Percentiles rank a stretch among this genome's conserved stretches.
These are phyloP conservation scores for Candida ponderosae DNA, from an alignment of 805 yeast species.

Conservation along the genomic window DNA sequence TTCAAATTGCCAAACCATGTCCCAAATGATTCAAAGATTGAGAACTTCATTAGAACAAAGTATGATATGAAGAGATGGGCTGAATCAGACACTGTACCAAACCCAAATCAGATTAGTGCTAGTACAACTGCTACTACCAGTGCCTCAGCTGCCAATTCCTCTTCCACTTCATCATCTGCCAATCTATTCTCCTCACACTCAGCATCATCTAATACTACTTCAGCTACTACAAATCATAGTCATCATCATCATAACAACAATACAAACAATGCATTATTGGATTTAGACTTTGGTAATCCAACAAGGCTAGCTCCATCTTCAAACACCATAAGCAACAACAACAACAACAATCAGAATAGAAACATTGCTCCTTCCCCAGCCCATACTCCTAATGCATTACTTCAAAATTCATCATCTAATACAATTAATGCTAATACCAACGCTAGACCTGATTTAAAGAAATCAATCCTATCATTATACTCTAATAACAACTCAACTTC, in stretches of 20 bases:
- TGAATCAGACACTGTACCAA: constrained; percentile 44
- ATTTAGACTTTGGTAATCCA: constrained; percentile 23
- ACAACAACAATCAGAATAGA: constrained; percentile 1
- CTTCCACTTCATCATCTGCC: constrained; percentile 14
- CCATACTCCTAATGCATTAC: too few species aligned
- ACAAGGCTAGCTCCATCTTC: constrained; percentile 11
- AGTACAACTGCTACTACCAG: constrained; percentile 3
- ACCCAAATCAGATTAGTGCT: constrained; percentile 43
- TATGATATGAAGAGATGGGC: constrained; percentile 91
- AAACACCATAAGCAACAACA: constrained; percentile 1
- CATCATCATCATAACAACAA: constrained; percentile 7
- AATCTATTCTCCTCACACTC: constrained; percentile 2
- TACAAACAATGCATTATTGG: constrained; percentile 16
- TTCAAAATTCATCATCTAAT: neutral
- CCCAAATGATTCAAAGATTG: constrained; percentile 81
- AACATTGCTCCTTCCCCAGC: constrained; percentile 4
- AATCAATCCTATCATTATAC: constrained; percentile 84
- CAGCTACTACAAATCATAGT: constrained; percentile 6
- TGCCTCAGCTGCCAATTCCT: constrained; percentile 9
- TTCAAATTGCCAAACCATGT: constrained; percentile 62
- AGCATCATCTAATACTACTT: constrained; percentile 6
- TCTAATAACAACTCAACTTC: constrained; percentile 37
- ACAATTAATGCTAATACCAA: too few species aligned
- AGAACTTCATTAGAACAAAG: constrained; percentile 85
- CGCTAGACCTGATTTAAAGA: constrained; percentile 78